Evolutionary conservation across 2,329 filamentous ascomycete species (phyloP).

Genomic region (Aspergillus alliaceus): DNA sequence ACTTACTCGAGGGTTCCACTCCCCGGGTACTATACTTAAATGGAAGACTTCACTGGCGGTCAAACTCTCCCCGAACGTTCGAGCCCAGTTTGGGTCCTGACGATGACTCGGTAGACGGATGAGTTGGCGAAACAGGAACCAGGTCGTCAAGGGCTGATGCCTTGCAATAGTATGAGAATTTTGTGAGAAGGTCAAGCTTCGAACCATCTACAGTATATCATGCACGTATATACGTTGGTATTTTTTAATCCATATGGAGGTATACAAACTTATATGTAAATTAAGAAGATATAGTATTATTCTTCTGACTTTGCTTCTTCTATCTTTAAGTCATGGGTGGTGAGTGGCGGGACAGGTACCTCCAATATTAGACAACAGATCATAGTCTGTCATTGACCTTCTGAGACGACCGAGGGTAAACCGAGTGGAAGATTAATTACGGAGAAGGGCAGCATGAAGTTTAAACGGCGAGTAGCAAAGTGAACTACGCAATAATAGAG

Average conservation of each 20-base stretch:
- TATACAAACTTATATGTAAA: not conserved
- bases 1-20: conserved; percentile 17
- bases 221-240: not conserved
- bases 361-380: not conserved
- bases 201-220: not conserved
- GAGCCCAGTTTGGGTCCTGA: conserved; percentile 16
- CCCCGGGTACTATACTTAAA: conserved; percentile 17
- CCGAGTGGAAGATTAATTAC: not conserved
- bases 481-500: not conserved
- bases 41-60: conserved; percentile 19
- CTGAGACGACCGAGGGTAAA: not conserved
- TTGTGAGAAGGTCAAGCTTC: not conserved
- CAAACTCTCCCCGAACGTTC: conserved; percentile 20
- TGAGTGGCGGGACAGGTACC: not conserved
- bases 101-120: conserved; percentile 11
- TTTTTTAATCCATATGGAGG: too few relatives aligned
- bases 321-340: not conserved
- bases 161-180: not conserved
- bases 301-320: not conserved
- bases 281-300: not conserved
- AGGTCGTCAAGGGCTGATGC: not conserved
- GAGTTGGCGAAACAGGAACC: conserved; percentile 8
- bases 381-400: not conserved
- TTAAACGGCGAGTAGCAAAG: not conserved
- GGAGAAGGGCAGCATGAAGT: not conserved